Evolutionary conservation across 306 rosid genomes (phyloP).

Genomic region (Biancaea sappan): DNA sequence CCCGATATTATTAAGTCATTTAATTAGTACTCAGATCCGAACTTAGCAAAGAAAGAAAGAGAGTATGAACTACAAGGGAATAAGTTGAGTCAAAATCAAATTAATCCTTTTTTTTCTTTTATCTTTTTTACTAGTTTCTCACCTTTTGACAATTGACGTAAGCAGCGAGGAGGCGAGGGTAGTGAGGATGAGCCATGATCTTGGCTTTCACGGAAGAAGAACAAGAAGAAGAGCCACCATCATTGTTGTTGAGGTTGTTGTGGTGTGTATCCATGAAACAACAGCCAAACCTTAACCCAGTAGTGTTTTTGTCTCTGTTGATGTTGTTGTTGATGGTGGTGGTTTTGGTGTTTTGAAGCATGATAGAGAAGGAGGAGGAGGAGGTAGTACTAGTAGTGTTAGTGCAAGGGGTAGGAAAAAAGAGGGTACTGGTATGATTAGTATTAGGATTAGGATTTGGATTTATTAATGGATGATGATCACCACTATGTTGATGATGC

Average conservation of each 20-base stretch:
- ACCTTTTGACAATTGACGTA: conserved; percentile 96
- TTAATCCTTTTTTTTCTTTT: conserved; percentile 2
- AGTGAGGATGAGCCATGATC: conserved; percentile 99
- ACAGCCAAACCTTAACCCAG: conserved; percentile 41
- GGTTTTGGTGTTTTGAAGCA: conserved; percentile 36
- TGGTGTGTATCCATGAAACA: conserved; percentile 73
- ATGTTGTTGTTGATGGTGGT: neutral
- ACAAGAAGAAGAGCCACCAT: conserved; percentile 45
- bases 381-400: conserved; percentile 20
- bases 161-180: conserved; percentile 86
- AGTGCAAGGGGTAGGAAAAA: conserved; percentile 44
- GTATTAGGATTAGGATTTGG: conserved; percentile 30
- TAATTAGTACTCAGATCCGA: conserved; percentile 45
- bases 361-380: conserved; percentile 48
- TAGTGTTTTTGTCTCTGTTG: conserved; percentile 10
- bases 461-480: conserved; percentile 39
- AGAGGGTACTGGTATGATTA: conserved; percentile 30
- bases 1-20: neutral
- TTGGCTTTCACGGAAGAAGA: conserved; percentile 68
- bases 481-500: conserved; percentile 43
- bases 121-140: conserved; percentile 2
- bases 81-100: conserved; percentile 5
- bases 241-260: conserved; percentile 33
- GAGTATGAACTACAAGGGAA: conserved; percentile 3
- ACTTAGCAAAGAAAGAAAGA: conserved; percentile 20